Evolutionary conservation across 106 monocot species (phyloP), one percentile per base, ranked within the genome.

Genomic region (Posidonia australis): DNA sequence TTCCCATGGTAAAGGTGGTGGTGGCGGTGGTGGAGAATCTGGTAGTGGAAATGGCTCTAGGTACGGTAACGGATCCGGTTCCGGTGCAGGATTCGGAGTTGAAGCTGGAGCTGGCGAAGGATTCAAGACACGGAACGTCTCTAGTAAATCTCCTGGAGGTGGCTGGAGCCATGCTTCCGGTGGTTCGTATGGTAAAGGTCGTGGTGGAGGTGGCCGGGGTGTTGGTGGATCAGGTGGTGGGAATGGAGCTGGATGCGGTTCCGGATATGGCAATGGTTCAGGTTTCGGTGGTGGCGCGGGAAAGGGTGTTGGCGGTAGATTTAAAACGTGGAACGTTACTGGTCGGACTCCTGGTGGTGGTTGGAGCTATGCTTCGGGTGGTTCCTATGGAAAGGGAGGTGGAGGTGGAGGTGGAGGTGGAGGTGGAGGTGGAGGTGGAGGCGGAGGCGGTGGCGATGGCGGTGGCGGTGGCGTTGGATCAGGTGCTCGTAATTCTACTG

Each of bases 301-400:
- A 14, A 27, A 27, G 10, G 54, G 54, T 12, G 25, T 5, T 0
- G 0, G 5, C 20, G 9, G n/a, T 51, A 24, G 21, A 2, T 54
- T 54, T 9, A 54, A 54, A 22, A 54, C 53, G 0, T 54, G 53
- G 53, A 54, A 54, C 19, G 53, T 54, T 54, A 21, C 53, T 54
- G 19, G 53, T 9, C n/a, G 11, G 1, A 9, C 53, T 22, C 53
- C 53, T 54, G 53, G 24, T 54, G 53, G 24, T 54, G 53, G 53
- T 54, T 54, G 53, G 53, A 54, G 53, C 12, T 54, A 54, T 54
- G n/a, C 53, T 22, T 54, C n/a, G 2, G 53, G 53, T 54, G 21
- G 53, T 24, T 54, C 53, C 0, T 54, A 58, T 16, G 29, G 58
- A 4, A 12, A 12, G 6, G 58, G 29, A 58, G 26, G 17, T 5